Conservation (phyloP, 148 eudicot species). For the Vaccinium macrocarpon region DNA sequence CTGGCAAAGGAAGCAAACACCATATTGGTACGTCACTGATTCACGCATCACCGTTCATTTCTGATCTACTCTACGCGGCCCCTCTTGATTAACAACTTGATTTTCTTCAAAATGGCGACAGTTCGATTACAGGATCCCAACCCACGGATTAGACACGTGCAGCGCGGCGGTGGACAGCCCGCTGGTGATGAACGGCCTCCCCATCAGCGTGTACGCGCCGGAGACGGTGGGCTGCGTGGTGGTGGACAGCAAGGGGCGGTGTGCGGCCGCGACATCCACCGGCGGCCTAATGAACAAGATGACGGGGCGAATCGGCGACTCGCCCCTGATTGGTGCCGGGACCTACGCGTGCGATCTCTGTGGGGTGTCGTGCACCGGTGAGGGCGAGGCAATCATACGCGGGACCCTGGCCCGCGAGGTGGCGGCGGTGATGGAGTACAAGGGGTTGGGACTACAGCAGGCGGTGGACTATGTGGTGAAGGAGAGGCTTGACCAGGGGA, state of each 20-base stretch:
- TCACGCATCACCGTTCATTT: not conserved
- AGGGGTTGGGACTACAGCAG: conserved; percentile 65
- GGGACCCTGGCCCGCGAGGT: conserved; percentile 83
- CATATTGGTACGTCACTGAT: conserved; percentile 44
- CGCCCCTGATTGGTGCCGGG: conserved; percentile 77
- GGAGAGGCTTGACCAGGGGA: conserved; percentile 66
- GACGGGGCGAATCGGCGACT: conserved; percentile 81
- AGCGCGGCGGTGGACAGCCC: conserved; percentile 45
- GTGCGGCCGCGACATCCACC: conserved; percentile 91
- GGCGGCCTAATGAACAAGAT: conserved; percentile 90
- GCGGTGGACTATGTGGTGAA: conserved; percentile 81
- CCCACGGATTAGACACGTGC: conserved; percentile 38
- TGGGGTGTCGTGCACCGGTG: conserved; percentile 89
- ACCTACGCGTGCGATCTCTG: conserved; percentile 76
- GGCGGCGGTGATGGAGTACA: conserved; percentile 93
- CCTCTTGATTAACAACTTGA: not conserved
- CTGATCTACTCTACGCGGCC: not conserved
- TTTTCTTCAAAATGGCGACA: conserved; percentile 15
- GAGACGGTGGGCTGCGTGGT: conserved; percentile 92
- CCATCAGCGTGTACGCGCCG: conserved; percentile 68
- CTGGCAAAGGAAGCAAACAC: conserved; percentile 78
- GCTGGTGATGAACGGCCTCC: conserved; percentile 70
- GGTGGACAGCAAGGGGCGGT: conserved; percentile 69
- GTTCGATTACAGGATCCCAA: conserved; percentile 82
- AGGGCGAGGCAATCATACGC: conserved; percentile 85